Percentiles rank a stretch among this genome's conserved stretches.
phyloP scores from a whole-genome alignment of 1,284 basidiomycete species.

The Malassezia japonica region DNA sequence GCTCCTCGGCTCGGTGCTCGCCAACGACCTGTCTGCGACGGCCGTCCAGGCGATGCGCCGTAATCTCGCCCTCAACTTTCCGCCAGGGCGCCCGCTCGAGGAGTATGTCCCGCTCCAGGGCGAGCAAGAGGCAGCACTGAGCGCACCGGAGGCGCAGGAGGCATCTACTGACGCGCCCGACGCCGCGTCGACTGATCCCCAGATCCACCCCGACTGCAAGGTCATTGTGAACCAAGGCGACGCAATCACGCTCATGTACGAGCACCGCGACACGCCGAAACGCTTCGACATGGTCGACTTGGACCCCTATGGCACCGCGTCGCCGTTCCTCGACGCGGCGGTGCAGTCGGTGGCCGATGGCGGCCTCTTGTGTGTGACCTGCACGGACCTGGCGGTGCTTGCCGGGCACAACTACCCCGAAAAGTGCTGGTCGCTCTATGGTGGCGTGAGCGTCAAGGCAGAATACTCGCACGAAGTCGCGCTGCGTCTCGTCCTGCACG shows the following conservation, averaged over 20 bases:
- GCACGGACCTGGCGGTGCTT: constrained; percentile 86
- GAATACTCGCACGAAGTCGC: constrained; percentile 70
- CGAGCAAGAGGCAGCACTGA: constrained; percentile 12
- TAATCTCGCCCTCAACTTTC: constrained; percentile 79
- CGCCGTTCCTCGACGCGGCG: constrained; percentile 92
- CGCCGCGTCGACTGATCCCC: constrained; percentile 12
- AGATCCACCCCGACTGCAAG: constrained; percentile 42
- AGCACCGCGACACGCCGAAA: constrained; percentile 62
- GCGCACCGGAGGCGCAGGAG: neutral
- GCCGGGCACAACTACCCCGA: constrained; percentile 92
- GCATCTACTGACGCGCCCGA: neutral
- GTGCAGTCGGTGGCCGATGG: constrained; percentile 75
- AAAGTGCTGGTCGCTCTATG: constrained; percentile 59
- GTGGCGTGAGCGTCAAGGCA: constrained; percentile 78
- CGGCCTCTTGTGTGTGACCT: constrained; percentile 85
- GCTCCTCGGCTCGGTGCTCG: constrained; percentile 76
- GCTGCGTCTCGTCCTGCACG: constrained; percentile 69
- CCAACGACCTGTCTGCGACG: constrained; percentile 78
- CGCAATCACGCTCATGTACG: constrained; percentile 68
- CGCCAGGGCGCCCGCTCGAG: constrained; percentile 52
- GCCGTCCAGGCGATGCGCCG: constrained; percentile 78
- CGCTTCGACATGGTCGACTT: constrained; percentile 90
- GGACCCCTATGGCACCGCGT: constrained; percentile 94
- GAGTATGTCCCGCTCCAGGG: constrained; percentile 20
- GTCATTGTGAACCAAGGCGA: constrained; percentile 40